Base-by-base conservation (phyloP, 139 green algal genomes). In the Diplosphaera chodatii region DNA sequence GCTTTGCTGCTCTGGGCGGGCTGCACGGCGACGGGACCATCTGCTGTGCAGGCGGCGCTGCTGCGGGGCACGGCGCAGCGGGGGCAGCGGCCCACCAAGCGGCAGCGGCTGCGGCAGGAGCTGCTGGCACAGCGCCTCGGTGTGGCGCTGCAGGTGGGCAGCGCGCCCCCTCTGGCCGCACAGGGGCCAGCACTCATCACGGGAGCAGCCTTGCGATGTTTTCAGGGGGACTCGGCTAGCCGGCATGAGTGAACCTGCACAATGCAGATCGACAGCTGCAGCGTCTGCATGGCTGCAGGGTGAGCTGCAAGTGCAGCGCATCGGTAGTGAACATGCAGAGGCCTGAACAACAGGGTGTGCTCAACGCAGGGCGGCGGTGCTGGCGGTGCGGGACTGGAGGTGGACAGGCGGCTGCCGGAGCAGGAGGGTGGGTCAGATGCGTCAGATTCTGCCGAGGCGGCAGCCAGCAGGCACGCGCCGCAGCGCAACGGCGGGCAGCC, bases 11-110 rank as follows among this genome's bases (percentile, higher is more conserved):
- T n/a, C n/a, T n/a, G n/a, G n/a, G n/a, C n/a, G n/a, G 18, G 67
- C 33, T 67, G 13, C n/a, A 37, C 56, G n/a, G n/a, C n/a, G n/a
- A n/a, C n/a, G n/a, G n/a, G n/a, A n/a, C n/a, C n/a, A n/a, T n/a
- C n/a, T n/a, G n/a, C n/a, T n/a, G 76, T 87, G 27, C 40, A 70
- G 6, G 32, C 25, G 55, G 66, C 34, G 33, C 88, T 48, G 41
- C 65, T 94, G 81, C 80, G 84, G 1, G 81, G 86, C 3, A 34
- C 88, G 40, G 79, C 88, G 55, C 65, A 84, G 55, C 80, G 76
- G 0, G 88, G 89, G 16, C 80, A 86, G 21, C 77, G 70, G 55
- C 85, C 92, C 69, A 94, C 88, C 20, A 92, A 91, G 77, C 83
- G 83, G 75, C 80, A 96, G 85, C 75, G 77, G 25, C 74, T 94